phyloP scores from a whole-genome alignment of 1,139 yeast genomes.

The Protomyces gravidus region DNA sequence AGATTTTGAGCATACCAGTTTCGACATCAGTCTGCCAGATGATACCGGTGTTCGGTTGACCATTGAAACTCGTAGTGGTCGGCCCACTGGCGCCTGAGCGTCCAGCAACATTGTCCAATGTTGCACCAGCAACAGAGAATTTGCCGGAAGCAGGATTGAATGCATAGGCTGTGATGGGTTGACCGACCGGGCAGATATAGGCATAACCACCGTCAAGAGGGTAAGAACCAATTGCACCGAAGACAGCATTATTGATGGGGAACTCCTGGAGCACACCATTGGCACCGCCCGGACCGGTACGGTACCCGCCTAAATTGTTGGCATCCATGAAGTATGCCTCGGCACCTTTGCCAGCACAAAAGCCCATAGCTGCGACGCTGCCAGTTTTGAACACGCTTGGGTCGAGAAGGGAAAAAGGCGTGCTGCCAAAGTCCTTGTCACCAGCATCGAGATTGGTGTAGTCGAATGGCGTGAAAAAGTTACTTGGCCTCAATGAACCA shows the following conservation, averaged over 20 bases:
- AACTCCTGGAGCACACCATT: conserved; percentile 8
- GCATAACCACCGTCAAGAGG: conserved; percentile 12
- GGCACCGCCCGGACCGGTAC: conserved; percentile 11
- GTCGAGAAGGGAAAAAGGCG: conserved; percentile 1
- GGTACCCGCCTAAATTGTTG: conserved; percentile 12
- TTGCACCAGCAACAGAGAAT: conserved; percentile 3
- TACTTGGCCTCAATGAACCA: not conserved
- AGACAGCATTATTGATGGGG: conserved; percentile 3
- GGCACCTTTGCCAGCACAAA: conserved; percentile 12
- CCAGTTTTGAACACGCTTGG: not conserved
- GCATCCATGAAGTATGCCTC: conserved; percentile 8
- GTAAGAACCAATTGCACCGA: conserved; percentile 6
- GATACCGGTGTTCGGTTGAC: conserved; percentile 1
- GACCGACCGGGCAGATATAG: conserved; percentile 6
- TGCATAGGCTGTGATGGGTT: conserved; percentile 1
- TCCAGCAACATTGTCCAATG: not conserved
- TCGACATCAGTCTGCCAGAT: conserved; percentile 17
- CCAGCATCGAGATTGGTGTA: conserved; percentile 5
- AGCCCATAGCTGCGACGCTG: not conserved
- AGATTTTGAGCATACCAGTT: conserved; percentile 1
- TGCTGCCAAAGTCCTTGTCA: conserved; percentile 10
- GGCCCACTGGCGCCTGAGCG: conserved; percentile 11
- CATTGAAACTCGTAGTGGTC: conserved; percentile 2
- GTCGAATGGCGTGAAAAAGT: conserved; percentile 13
- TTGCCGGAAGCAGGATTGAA: not conserved